Conservation (phyloP, 163 green algal genomes). For the Scenedesmus sp. region DNA sequence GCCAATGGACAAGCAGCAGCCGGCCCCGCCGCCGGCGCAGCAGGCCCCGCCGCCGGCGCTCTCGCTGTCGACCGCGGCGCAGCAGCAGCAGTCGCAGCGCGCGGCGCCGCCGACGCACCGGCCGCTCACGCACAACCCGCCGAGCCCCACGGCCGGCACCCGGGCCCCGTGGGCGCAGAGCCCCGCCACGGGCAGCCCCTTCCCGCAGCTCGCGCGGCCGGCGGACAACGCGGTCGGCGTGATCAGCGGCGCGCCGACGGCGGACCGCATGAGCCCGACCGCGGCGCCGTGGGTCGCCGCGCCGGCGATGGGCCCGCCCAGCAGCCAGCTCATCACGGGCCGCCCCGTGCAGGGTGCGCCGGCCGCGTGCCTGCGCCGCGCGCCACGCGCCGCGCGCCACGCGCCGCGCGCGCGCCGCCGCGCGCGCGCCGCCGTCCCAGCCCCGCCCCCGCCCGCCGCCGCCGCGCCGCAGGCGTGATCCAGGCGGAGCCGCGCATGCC, state of each 20-base stretch:
- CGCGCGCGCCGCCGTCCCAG: no score
- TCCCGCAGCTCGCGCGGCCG: slow-evolving; percentile 42
- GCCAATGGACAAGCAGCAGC: no score
- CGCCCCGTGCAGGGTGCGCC: slow-evolving; percentile 28
- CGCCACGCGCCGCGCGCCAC: no score
- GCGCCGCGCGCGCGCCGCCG: no score
- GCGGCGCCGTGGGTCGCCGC: slow-evolving; percentile 53
- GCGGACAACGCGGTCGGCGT: not conserved
- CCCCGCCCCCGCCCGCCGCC: no score
- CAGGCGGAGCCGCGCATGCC: slow-evolving; percentile 29
- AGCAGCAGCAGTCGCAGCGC: not conserved
- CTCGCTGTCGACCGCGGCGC: no score
- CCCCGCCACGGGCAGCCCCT: slow-evolving; percentile 35
- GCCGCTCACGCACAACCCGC: slow-evolving; percentile 12
- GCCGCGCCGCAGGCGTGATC: slow-evolving; percentile 28
- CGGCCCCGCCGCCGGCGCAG: no score
- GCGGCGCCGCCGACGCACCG: slow-evolving; percentile 10
- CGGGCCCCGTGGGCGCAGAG: slow-evolving; percentile 7
- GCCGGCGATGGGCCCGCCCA: not conserved
- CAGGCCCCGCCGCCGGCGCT: no score
- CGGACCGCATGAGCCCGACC: slow-evolving; percentile 51
- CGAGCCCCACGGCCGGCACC: slow-evolving; percentile 2
- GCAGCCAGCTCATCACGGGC: slow-evolving; percentile 36
- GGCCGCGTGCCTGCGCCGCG: not conserved
- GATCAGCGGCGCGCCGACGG: slow-evolving; percentile 33